A percentile compares a stretch with the other conserved stretches of the same genome.
Conservation (phyloP, 768 basidiomycete genomes). For the Macrolepiota albuminosa region DNA sequence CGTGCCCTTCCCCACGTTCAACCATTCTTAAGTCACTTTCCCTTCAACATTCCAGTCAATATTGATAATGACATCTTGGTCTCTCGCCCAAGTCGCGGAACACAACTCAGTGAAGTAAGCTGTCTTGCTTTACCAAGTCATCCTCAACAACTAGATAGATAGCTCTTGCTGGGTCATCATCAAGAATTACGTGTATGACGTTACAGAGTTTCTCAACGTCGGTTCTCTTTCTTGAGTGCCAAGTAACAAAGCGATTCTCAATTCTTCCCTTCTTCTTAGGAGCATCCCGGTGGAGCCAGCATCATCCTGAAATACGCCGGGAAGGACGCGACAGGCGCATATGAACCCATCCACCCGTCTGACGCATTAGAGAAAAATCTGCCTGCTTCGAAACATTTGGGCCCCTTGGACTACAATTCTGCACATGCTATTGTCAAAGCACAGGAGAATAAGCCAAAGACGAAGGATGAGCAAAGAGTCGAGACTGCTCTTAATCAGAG, state of each 20-base stretch:
- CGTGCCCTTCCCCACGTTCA: background rate
- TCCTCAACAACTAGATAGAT: constrained; percentile 7
- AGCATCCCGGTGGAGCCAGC: constrained; percentile 77
- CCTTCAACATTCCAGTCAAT: constrained; percentile 14
- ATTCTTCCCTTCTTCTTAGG: constrained; percentile 30
- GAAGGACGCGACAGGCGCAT: constrained; percentile 73
- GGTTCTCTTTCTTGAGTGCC: constrained; percentile 8
- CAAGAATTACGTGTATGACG: constrained; percentile 77
- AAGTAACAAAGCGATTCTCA: background rate
- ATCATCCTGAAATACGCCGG: constrained; percentile 86
- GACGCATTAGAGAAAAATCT: constrained; percentile 74
- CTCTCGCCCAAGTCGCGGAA: constrained; percentile 53
- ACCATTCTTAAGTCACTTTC: background rate
- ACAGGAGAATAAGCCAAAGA: constrained; percentile 41
- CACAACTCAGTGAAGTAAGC: constrained; percentile 50
- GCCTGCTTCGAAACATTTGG: constrained; percentile 67
- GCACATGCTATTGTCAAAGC: constrained; percentile 30
- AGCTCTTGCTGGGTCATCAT: constrained; percentile 88
- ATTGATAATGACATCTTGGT: constrained; percentile 35
- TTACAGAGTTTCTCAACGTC: constrained; percentile 72
- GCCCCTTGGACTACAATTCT: constrained; percentile 49
- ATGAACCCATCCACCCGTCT: constrained; percentile 81
- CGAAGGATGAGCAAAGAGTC: constrained; percentile 68
- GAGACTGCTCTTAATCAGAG: constrained; percentile 53
- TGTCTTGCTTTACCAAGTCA: constrained; percentile 13